phyloP scores from a whole-genome alignment of 1,284 basidiomycete species.

The Tausonia pullulans region DNA sequence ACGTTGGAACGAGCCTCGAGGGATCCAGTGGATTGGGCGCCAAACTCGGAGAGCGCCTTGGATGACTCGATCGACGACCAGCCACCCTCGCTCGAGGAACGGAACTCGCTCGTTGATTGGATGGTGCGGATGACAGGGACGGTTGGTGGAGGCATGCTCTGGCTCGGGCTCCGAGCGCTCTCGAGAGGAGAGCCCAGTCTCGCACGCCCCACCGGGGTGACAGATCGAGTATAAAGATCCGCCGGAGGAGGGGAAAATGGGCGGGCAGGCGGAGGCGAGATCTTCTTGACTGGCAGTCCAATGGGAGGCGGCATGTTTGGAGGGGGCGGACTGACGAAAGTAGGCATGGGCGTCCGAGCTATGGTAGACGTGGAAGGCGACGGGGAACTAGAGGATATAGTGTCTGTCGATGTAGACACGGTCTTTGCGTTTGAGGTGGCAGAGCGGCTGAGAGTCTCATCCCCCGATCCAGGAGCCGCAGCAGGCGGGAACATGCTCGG shows the following conservation, averaged over 20 bases:
- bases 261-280: conserved; percentile 79
- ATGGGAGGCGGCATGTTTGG: conserved; percentile 67
- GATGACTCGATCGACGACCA: conserved; percentile 35
- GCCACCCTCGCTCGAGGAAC: too few relatives aligned
- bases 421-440: too few relatives aligned
- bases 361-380: conserved; percentile 29
- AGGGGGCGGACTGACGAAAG: conserved; percentile 73
- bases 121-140: conserved; percentile 44
- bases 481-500: conserved; percentile 1
- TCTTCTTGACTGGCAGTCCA: conserved; percentile 35
- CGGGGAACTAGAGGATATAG: conserved; percentile 31
- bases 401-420: too few relatives aligned
- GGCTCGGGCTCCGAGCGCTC: conserved; percentile 22
- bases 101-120: conserved; percentile 67
- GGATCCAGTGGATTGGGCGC: background rate
- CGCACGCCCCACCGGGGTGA: conserved; percentile 24
- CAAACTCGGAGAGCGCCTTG: conserved; percentile 6
- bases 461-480: background rate
- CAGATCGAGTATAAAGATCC: conserved; percentile 16
- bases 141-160: conserved; percentile 59
- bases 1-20: conserved; percentile 28
- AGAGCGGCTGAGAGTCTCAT: too few relatives aligned
- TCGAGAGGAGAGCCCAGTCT: conserved; percentile 1
- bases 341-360: conserved; percentile 49
- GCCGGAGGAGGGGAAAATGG: conserved; percentile 45